Evolutionary conservation across 108 stramenopile species (phyloP).

Genomic region (Nitzschia inconspicua): DNA sequence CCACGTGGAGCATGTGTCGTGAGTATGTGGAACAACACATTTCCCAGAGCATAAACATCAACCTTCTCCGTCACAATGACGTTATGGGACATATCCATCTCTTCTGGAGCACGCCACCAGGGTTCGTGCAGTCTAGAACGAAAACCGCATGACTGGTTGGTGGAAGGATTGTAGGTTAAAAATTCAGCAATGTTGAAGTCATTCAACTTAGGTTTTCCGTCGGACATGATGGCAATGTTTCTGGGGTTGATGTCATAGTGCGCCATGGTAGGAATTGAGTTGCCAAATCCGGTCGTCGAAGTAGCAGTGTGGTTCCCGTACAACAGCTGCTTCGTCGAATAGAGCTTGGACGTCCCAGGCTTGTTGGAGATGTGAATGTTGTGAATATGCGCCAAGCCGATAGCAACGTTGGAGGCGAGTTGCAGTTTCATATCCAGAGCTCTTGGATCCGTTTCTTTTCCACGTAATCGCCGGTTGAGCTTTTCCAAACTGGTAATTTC

Average conservation of each 20-base stretch:
- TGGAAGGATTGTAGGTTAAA: constrained; percentile 40
- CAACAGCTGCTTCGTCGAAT: background rate
- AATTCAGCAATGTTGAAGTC: constrained; percentile 90
- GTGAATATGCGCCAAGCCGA: constrained; percentile 77
- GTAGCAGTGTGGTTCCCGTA: constrained; percentile 11
- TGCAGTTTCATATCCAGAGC: constrained; percentile 59
- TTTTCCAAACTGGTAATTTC: constrained; percentile 56
- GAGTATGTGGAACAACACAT: constrained; percentile 62
- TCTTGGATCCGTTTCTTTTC: constrained; percentile 39
- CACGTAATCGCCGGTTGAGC: constrained; percentile 54
- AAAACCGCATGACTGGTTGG: constrained; percentile 67
- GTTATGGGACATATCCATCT: constrained; percentile 51
- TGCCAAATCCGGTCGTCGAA: background rate
- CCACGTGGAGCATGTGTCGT: constrained; percentile 80
- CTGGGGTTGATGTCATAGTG: constrained; percentile 82
- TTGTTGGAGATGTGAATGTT: constrained; percentile 35
- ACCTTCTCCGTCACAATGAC: constrained; percentile 63
- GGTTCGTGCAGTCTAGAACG: constrained; percentile 69
- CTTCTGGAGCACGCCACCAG: constrained; percentile 85
- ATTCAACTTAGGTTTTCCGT: constrained; percentile 76
- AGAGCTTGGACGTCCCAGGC: constrained; percentile 9
- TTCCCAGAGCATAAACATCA: constrained; percentile 79
- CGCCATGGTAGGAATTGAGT: constrained; percentile 46
- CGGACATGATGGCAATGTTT: constrained; percentile 71
- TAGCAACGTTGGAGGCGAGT: constrained; percentile 62